Evolutionary conservation across 116 monocot species (phyloP), one percentile per base, ranked within the genome.

Genomic region (Trichopus zeylanicus): DNA sequence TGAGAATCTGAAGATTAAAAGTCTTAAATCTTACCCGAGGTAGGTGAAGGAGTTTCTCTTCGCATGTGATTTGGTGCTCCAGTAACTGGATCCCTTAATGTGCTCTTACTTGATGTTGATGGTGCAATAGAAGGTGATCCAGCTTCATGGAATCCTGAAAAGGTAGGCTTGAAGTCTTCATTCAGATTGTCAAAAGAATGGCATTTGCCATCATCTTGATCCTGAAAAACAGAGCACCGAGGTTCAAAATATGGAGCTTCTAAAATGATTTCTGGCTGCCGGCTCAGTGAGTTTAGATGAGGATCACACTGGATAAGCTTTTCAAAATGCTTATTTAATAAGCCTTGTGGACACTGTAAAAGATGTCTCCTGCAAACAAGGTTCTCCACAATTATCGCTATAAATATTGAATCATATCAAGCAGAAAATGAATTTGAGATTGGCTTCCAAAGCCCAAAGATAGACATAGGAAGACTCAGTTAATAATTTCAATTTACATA

Each of bases 291-390:
- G 53, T 82, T 62, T 26, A 97, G 66, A 34, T 75, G 79, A 22
- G 81, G 80, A 73, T 97, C 97, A 70, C 97, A 97, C 48, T 87
- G 87, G 49, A 97, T 60, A 46, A 97, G 97, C 73, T 97, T 97
- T 34, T 91, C 97, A 77, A 91, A 85, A 75, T 97, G 91, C 63
- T 85, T 97, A 68, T 61, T 78, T 49, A 97, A 71, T 60, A 91
- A 71, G 23, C 84, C 82, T 28, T 75, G 89, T 31, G 87, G 76
- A 42, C 91, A 84, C 69, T 91, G 84, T 47, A 97, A 55, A 77
- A 87, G 80, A 75, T 89, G 89, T 61, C 64, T 81, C 85, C 89
- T 89, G 73, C 55, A 68, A 54, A 51, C n/a, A 59, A 48, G 42
- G n/a, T 42, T 42, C 18, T 42, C 42, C 13, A 42, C 42, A 42